Base-by-base conservation (phyloP, 352 stramenopile genomes). In the Phytophthora palmivora region DNA sequence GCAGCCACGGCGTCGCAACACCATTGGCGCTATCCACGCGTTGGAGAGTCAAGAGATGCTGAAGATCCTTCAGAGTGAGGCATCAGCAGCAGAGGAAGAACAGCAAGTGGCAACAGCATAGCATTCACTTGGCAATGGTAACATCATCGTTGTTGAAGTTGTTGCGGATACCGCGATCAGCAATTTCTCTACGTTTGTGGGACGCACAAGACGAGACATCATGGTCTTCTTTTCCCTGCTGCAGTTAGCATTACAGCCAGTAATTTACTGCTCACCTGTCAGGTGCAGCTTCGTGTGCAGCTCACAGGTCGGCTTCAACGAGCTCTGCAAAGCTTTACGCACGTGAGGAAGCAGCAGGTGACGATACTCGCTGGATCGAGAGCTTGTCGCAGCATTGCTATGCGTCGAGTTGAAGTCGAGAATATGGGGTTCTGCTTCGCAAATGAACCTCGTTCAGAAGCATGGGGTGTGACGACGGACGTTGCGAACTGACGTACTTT, bases 21-120 rank as follows among this genome's bases (percentile, higher is more conserved):
- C 81, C 1, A 60, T 82, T 19, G 76, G 72, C 28, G 81, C 81
- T 16, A 70, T 80, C 42, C 81, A 90, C 47, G 72, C 76, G 45
- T 45, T 87, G 15, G 81, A 90, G 58, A 88, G 83, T 60, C 54
- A 79, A 22, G 78, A 87, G 67, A 79, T 90, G 53, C 63, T 76
- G n/a, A 70, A 73, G 19, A 67, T 68, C 37, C 63, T 76, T 12
- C 57, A 36, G 7, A 21, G 8, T 41, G 58, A 65, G 42, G 56
- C 44, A 2, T 26, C 26, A 36, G 47, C 38, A 6, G 33, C 41
- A 19, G 48, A 38, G 18, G 46, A 18, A 28, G 50, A 72, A 45
- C 28, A 72, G 57, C 28, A 56, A 26, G 16, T 37, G 26, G 22
- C 41, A 38, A 18, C 33, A 51, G 32, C 51, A 63, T 62, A 63